Evolutionary conservation across 805 yeast species (phyloP).

Genomic region (Priceomyces carsonii): DNA sequence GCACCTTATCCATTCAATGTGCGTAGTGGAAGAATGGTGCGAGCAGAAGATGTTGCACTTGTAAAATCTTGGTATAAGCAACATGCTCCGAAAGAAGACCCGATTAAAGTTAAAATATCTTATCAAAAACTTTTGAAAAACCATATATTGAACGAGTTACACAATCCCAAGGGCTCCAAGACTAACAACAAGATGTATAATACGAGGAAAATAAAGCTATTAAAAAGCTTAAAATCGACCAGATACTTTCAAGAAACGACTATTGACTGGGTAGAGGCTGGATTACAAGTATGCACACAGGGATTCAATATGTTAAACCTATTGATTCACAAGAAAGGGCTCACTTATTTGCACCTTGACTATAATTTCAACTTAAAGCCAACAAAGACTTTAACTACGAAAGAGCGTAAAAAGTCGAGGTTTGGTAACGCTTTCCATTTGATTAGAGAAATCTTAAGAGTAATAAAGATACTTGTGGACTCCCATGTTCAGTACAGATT

Average conservation of each 20-base stretch:
- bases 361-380: conserved; percentile 96
- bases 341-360: conserved; percentile 90
- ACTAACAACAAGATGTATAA: conserved; percentile 33
- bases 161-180: conserved; percentile 34
- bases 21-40: conserved; percentile 65
- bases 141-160: conserved; percentile 70
- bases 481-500: conserved; percentile 89
- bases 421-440: conserved; percentile 96
- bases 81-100: conserved; percentile 60
- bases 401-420: conserved; percentile 92
- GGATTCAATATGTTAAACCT: conserved; percentile 93
- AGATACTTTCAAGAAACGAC: conserved; percentile 89
- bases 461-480: conserved; percentile 86
- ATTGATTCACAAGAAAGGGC: conserved; percentile 84
- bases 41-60: conserved; percentile 90
- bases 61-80: conserved; percentile 81
- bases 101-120: conserved; percentile 80
- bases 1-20: conserved; percentile 86
- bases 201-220: conserved; percentile 54
- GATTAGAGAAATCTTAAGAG: conserved; percentile 82
- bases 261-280: conserved; percentile 98
- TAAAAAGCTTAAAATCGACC: conserved; percentile 70
- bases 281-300: conserved; percentile 87
- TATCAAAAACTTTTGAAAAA: conserved; percentile 86
- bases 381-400: conserved; percentile 92